Base-by-base conservation (phyloP, 2,329 filamentous ascomycete genomes). In the Exophiala phaeomuriformis region DNA sequence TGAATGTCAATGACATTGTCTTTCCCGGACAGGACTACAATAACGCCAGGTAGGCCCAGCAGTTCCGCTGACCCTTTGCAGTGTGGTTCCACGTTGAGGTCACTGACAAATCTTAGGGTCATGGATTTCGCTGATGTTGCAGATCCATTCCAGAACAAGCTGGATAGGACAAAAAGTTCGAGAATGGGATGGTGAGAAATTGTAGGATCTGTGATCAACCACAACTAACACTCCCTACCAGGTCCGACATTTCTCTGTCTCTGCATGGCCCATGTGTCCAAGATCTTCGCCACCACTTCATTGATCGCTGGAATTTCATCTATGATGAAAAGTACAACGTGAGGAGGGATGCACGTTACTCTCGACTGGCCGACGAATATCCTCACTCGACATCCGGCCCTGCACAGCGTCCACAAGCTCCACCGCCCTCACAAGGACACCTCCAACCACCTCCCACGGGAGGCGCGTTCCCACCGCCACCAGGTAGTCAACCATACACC, bases 11-110 rank as follows among this genome's bases (percentile, higher is more conserved):
- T 54, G 74, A 80, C 29, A 88, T 88, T 41, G 69, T 95, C 7
- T 95, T 91, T 68, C 88, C 89, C 0, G 90, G 90, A 1, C 90
- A 95, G 66, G 90, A 95, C 64, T 95, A 88, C 74, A 95, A 95
- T 72, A 95, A 95, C 62, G 88, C 89, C 28, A 78, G 53, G 53
- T 55, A 33, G 39, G 51, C 6, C 28, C 39, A 41, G 5, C 39
- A 5, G 9, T 43, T 36, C 32, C n/a, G 83, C 12, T 53, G 2
- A n/a, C 9, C 36, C 19, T 19, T 19, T 19, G 19, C 19, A 19
- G 19, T 19, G 19, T 19, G 19, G 19, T 19, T 19, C 19, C 19
- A 19, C 2, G 19, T 19, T 19, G 19, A 32, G 19, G 12, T 47
- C 5, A 47, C 35, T 47, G 30, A 47, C 27, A n/a, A 30, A 50